A percentile compares a stretch with the other conserved stretches of the same genome.
phyloP scores from a whole-genome alignment of 75 land plant species.

The Chamaecyparis obtusa region DNA sequence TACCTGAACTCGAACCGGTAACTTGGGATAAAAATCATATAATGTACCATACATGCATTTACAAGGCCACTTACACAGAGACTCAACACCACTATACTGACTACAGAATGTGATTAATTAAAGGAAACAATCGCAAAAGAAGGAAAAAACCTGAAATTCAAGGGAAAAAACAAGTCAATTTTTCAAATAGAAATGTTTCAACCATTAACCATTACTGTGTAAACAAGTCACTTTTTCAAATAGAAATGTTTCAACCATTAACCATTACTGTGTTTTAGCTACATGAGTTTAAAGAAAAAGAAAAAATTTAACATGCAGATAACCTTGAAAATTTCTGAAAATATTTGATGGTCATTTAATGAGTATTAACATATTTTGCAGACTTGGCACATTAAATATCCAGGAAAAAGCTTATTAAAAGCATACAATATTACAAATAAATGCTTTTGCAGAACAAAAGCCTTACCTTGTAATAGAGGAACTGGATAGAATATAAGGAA shows the following conservation, averaged over 20 bases:
- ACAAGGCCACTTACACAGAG: not conserved
- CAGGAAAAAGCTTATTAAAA: not conserved
- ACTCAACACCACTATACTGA: not conserved
- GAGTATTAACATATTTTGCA: not conserved
- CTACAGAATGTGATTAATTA: no score
- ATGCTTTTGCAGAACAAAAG: not conserved
- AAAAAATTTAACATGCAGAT: not conserved
- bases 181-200: not conserved
- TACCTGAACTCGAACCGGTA: no score
- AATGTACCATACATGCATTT: not conserved
- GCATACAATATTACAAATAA: not conserved
- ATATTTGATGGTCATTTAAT: not conserved
- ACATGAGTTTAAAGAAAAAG: not conserved
- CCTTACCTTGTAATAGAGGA: constrained; percentile 31
- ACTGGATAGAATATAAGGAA: constrained; percentile 29
- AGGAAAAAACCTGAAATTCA: not conserved
- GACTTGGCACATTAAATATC: not conserved
- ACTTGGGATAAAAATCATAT: not conserved
- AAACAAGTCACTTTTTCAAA: not conserved
- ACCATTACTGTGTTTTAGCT: not conserved
- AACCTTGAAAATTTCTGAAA: not conserved
- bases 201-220: not conserved
- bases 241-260: not conserved
- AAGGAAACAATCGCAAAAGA: no score
- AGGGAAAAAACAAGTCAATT: not conserved